A percentile compares a stretch with the other conserved stretches of the same genome.
These are phyloP conservation scores for Yarrowia osloensis DNA, from an alignment of 805 yeast genomes.

Conservation along the genomic window DNA sequence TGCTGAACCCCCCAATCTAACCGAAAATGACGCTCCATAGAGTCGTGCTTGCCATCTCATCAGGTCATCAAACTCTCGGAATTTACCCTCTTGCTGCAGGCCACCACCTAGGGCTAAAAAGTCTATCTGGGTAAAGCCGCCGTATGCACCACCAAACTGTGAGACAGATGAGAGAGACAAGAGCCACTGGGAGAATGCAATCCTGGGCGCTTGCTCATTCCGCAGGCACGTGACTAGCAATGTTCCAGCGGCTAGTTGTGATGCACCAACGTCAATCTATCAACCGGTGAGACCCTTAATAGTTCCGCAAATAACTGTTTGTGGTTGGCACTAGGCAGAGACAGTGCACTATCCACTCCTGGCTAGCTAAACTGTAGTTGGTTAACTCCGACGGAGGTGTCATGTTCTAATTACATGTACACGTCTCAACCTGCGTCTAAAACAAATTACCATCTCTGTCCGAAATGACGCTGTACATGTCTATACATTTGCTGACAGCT, in stretches of 20 bases:
- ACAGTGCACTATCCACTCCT: too few species aligned
- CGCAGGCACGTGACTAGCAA: too few species aligned
- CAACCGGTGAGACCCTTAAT: too few species aligned
- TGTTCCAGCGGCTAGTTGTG: too few species aligned
- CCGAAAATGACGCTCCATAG: too few species aligned
- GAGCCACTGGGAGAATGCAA: not conserved
- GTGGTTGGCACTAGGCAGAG: too few species aligned
- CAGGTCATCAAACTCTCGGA: slow-evolving; percentile 11
- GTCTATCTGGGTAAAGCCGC: slow-evolving; percentile 2
- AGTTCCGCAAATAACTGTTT: too few species aligned
- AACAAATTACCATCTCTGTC: not conserved
- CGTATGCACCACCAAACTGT: slow-evolving; percentile 6
- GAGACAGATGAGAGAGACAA: not conserved
- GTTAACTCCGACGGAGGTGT: not conserved
- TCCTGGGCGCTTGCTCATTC: too few species aligned
- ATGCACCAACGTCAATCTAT: too few species aligned
- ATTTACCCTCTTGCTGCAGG: not conserved
- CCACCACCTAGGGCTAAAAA: not conserved
- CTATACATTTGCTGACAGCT: too few species aligned
- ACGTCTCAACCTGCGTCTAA: not conserved
- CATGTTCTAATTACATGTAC: not conserved
- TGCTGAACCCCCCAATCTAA: too few species aligned
- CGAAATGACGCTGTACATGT: too few species aligned
- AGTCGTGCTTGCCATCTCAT: not conserved
- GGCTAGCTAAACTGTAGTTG: not conserved